Evolutionary conservation across 164 flowering plant genomes (phyloP).

Genomic region (Vitis amurensis): DNA sequence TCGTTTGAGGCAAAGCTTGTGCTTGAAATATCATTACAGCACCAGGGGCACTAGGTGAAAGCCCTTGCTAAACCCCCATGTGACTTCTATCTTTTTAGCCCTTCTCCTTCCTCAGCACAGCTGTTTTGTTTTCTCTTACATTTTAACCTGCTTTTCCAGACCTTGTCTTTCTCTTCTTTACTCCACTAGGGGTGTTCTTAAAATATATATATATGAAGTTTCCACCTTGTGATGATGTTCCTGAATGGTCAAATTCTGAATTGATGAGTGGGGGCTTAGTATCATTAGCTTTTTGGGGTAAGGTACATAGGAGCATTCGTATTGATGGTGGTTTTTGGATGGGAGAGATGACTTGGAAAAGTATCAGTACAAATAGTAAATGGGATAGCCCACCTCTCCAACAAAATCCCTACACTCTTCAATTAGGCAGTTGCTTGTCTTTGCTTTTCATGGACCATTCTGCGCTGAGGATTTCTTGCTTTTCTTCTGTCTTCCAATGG

Average conservation of each 20-base stretch:
- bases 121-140: not conserved
- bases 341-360: too few relatives aligned
- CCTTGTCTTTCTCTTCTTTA: conserved; percentile 9
- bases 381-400: too few relatives aligned
- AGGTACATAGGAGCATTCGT: not conserved
- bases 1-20: conserved; percentile 27
- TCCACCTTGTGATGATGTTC: conserved; percentile 23
- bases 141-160: conserved; percentile 1
- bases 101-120: not conserved
- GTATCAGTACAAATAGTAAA: too few relatives aligned
- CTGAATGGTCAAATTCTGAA: conserved; percentile 24
- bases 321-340: too few relatives aligned
- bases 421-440: too few relatives aligned
- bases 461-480: too few relatives aligned
- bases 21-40: conserved; percentile 28
- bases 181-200: conserved; percentile 3
- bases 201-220: conserved; percentile 13
- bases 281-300: not conserved
- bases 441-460: too few relatives aligned
- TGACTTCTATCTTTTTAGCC: conserved; percentile 17
- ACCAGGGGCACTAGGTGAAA: conserved; percentile 25
- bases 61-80: conserved; percentile 19
- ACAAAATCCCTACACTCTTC: too few relatives aligned
- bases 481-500: too few relatives aligned
- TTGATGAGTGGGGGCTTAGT: conserved; percentile 8